These are phyloP conservation scores for Petrea volubilis DNA, from an alignment of 257 asterid species.

Conservation along the genomic window DNA sequence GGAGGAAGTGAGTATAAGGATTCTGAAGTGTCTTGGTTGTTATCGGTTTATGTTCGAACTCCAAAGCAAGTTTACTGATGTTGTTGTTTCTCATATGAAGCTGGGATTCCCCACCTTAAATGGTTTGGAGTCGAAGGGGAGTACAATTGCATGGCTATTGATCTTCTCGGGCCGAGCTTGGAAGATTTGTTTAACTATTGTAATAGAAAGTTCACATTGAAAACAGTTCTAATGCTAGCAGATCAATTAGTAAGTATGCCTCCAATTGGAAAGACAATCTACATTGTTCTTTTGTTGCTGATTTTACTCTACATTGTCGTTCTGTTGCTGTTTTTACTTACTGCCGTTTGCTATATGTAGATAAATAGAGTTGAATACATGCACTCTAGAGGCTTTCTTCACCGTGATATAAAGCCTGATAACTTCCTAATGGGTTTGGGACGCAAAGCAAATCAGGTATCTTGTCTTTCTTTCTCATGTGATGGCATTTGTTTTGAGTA, in stretches of 20 bases:
- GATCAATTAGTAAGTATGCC: slow-evolving; percentile 78
- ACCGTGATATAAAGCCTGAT: slow-evolving; percentile 98
- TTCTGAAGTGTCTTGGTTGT: not conserved
- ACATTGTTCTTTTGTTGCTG: slow-evolving; percentile 6
- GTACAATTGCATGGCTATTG: slow-evolving; percentile 92
- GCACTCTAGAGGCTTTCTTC: slow-evolving; percentile 98
- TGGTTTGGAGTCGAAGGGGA: slow-evolving; percentile 99
- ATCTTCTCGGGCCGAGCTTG: slow-evolving; percentile 96
- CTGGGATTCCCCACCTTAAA: slow-evolving; percentile 93
- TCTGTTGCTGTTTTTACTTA: slow-evolving; percentile 19
- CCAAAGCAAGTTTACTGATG: slow-evolving; percentile 13
- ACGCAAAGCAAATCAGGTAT: slow-evolving; percentile 98
- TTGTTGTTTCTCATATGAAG: slow-evolving; percentile 41
- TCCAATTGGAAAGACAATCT: not conserved
- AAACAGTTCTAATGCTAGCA: slow-evolving; percentile 93
- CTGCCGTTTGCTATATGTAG: slow-evolving; percentile 38
- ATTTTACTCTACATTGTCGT: slow-evolving; percentile 15
- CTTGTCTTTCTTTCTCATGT: slow-evolving; percentile 15
- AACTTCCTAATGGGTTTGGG: slow-evolving; percentile 98
- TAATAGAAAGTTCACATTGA: slow-evolving; percentile 82
- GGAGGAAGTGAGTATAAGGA: slow-evolving; percentile 82
- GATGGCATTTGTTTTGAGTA: slow-evolving; percentile 4
- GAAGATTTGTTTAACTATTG: slow-evolving; percentile 96
- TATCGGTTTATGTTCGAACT: not conserved
- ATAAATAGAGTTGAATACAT: slow-evolving; percentile 94